A percentile compares a stretch with the other conserved stretches of the same genome.
Evolutionary conservation across 306 rosid genomes (phyloP).

Genomic region (Ceratonia siliqua): DNA sequence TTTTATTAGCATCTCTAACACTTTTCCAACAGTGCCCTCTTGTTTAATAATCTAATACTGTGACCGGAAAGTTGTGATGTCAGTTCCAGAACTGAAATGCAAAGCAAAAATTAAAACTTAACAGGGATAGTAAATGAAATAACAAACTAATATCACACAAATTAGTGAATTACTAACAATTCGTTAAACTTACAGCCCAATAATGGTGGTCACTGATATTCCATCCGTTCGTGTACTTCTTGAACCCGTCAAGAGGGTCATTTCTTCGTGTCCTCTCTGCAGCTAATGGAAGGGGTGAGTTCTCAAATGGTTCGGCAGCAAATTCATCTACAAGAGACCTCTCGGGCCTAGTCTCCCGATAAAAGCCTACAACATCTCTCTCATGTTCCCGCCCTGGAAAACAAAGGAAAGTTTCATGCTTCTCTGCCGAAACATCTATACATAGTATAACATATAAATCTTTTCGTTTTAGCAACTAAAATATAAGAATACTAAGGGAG

Average conservation of each 20-base stretch:
- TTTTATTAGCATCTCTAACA: not conserved
- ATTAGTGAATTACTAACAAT: not conserved
- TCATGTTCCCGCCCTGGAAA: slow-evolving; percentile 35
- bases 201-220: slow-evolving; percentile 65
- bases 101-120: not conserved
- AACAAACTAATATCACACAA: not conserved
- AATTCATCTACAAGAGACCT: slow-evolving; percentile 34
- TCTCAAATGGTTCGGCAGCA: slow-evolving; percentile 37
- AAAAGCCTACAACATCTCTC: slow-evolving; percentile 15
- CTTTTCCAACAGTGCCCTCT: slow-evolving; percentile 2
- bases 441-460: not conserved
- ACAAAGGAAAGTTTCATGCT: slow-evolving; percentile 12
- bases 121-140: not conserved
- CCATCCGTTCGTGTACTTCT: slow-evolving; percentile 68
- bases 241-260: slow-evolving; percentile 62
- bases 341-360: not conserved
- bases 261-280: slow-evolving; percentile 58
- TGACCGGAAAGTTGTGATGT: not conserved
- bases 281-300: slow-evolving; percentile 60
- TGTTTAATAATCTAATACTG: not conserved
- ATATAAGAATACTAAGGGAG: not conserved
- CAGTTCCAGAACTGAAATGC: not conserved
- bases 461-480: not conserved
- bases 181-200: slow-evolving; percentile 58
- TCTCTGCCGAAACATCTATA: slow-evolving; percentile 20